These are phyloP conservation scores for Pichia sp. DNA, from an alignment of 1,139 yeast genomes.

Conservation along the genomic window DNA sequence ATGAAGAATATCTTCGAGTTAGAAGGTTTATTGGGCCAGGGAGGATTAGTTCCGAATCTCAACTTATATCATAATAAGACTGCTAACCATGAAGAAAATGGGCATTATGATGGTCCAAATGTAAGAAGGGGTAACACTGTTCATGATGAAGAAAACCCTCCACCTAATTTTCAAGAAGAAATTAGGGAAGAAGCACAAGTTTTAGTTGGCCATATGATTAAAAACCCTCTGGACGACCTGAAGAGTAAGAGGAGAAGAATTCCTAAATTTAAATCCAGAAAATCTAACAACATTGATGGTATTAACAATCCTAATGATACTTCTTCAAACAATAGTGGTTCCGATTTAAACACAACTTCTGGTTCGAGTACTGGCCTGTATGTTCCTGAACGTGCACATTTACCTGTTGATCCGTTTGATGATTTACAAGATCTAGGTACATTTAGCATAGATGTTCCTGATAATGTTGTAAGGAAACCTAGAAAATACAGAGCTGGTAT, in stretches of 20 bases:
- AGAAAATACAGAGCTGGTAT: constrained; percentile 75
- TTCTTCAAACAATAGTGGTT: background rate
- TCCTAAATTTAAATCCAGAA: background rate
- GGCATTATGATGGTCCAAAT: background rate
- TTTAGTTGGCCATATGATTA: constrained; percentile 16
- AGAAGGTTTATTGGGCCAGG: constrained; percentile 15
- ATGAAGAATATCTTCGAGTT: constrained; percentile 15
- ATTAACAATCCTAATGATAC: background rate
- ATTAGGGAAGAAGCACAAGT: constrained; percentile 23
- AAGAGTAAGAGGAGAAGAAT: background rate
- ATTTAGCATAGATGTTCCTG: constrained; percentile 21
- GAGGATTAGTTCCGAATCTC: constrained; percentile 16
- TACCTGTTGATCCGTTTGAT: constrained; percentile 23
- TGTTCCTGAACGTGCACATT: constrained; percentile 14
- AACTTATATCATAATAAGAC: constrained; percentile 1
- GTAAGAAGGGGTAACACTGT: background rate
- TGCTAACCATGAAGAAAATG: background rate
- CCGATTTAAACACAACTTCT: background rate
- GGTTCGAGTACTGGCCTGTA: constrained; percentile 6
- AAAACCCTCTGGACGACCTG: constrained; percentile 7
- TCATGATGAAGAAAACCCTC: constrained; percentile 14
- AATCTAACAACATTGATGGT: background rate
- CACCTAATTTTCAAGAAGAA: constrained; percentile 13
- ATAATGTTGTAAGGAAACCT: constrained; percentile 34
- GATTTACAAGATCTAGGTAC: constrained; percentile 24